These are phyloP conservation scores for Hypoxylon rickii DNA, from an alignment of 495 filamentous ascomycete species.

Conservation along the genomic window DNA sequence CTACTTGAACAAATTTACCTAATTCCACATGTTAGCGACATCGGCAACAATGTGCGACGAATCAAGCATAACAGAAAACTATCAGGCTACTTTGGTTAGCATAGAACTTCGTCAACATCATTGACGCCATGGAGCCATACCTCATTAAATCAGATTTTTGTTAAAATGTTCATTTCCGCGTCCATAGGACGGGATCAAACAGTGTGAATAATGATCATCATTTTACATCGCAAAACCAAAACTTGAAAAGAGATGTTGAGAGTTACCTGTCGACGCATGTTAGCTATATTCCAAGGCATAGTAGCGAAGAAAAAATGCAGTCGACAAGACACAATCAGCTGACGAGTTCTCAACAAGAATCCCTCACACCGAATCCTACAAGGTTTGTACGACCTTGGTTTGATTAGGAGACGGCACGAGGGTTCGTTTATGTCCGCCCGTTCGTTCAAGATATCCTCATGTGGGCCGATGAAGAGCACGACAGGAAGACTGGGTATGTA, in stretches of 20 bases:
- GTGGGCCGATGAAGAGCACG: no score
- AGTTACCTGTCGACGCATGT: slow-evolving; percentile 52
- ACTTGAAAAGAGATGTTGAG: slow-evolving; percentile 14
- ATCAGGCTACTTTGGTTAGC: slow-evolving; percentile 52
- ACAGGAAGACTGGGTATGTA: slow-evolving; percentile 50
- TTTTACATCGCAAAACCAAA: slow-evolving; percentile 36
- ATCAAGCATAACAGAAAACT: slow-evolving; percentile 11
- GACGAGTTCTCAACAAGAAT: slow-evolving; percentile 98
- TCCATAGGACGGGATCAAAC: slow-evolving; percentile 76
- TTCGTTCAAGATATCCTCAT: slow-evolving; percentile 97
- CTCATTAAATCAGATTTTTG: slow-evolving; percentile 99
- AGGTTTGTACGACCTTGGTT: slow-evolving; percentile 86
- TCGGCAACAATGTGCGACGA: slow-evolving; percentile 6
- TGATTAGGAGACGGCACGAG: slow-evolving; percentile 61
- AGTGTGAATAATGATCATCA: slow-evolving; percentile 89
- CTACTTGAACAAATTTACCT: not conserved
- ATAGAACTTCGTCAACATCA: not conserved
- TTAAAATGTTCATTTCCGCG: slow-evolving; percentile 74
- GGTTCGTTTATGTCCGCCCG: slow-evolving; percentile 95
- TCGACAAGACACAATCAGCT: slow-evolving; percentile 68
- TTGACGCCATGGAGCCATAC: slow-evolving; percentile 50
- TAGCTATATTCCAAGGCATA: slow-evolving; percentile 30
- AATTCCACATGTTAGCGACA: slow-evolving; percentile 34
- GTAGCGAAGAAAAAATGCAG: not conserved
- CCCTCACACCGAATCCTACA: slow-evolving; percentile 70